Conservation (phyloP, 1,284 basidiomycete genomes). For the Acaromyces ingoldii region DNA sequence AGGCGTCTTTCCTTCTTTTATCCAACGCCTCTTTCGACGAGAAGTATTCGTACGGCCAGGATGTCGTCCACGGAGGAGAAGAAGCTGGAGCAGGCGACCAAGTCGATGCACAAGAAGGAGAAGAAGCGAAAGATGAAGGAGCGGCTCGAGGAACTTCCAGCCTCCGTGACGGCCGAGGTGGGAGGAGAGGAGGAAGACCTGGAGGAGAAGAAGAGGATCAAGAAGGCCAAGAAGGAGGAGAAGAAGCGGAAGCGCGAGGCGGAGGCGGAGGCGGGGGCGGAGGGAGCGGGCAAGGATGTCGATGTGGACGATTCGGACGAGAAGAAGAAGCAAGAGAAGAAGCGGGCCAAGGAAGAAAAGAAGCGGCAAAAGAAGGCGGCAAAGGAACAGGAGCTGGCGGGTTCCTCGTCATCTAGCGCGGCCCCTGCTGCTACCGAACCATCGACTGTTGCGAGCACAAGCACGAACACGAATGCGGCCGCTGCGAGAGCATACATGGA, state of each 20-base stretch:
- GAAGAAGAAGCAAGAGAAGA: conserved; percentile 4
- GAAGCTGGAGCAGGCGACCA: conserved; percentile 17
- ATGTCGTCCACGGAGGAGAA: conserved; percentile 10
- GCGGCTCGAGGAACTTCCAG: background rate
- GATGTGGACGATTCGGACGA: conserved; percentile 16
- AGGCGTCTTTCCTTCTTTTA: background rate
- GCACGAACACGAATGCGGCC: conserved; percentile 53
- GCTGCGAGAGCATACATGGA: conserved; percentile 44
- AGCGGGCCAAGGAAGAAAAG: background rate
- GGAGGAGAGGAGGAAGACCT: too few relatives aligned
- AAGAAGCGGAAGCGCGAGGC: conserved; percentile 11
- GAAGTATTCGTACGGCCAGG: too few relatives aligned
- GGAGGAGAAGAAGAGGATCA: conserved; percentile 17
- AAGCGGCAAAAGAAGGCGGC: background rate
- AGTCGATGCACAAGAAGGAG: conserved; percentile 29
- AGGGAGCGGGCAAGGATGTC: conserved; percentile 31
- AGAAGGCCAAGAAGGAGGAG: conserved; percentile 29
- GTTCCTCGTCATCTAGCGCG: background rate
- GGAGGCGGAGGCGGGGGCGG: background rate
- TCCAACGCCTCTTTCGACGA: too few relatives aligned
- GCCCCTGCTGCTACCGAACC: too few relatives aligned
- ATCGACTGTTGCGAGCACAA: conserved; percentile 8
- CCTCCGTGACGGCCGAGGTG: too few relatives aligned
- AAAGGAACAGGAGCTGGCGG: background rate
- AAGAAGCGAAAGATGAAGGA: conserved; percentile 11